Conservation (phyloP, 441 rosid genomes). For the Croton laevigatus region DNA sequence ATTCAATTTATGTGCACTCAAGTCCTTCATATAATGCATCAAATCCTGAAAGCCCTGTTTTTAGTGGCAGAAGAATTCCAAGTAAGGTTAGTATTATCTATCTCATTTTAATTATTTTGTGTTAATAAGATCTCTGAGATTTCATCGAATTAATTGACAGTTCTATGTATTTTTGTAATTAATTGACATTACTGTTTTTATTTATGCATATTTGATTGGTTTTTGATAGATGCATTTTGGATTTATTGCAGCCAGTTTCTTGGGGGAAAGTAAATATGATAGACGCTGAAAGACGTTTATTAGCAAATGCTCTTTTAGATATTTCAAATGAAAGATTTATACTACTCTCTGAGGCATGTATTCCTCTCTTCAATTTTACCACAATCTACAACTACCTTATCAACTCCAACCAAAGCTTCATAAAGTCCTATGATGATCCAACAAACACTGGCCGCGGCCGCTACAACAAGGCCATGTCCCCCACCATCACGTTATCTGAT, state of each 20-base stretch:
- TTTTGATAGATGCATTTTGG: neutral
- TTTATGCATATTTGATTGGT: too few relatives aligned
- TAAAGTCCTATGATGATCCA: constrained; percentile 38
- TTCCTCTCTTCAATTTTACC: constrained; percentile 42
- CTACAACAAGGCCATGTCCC: constrained; percentile 41
- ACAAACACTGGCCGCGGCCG: constrained; percentile 35
- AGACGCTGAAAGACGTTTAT: constrained; percentile 42
- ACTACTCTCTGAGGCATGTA: constrained; percentile 40
- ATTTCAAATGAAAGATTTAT: constrained; percentile 36
- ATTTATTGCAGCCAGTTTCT: constrained; percentile 29
- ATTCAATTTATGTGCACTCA: constrained; percentile 43
- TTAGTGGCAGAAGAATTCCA: constrained; percentile 33
- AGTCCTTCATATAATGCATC: constrained; percentile 15
- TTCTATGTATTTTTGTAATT: too few relatives aligned
- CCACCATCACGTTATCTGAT: constrained; percentile 28
- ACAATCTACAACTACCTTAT: constrained; percentile 34
- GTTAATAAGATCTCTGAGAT: too few relatives aligned
- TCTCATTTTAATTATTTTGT: too few relatives aligned
- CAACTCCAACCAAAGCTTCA: constrained; percentile 32
- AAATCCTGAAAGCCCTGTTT: constrained; percentile 29
- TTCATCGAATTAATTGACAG: too few relatives aligned
- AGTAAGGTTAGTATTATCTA: constrained; percentile 34
- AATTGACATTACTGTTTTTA: too few relatives aligned
- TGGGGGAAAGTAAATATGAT: constrained; percentile 43
- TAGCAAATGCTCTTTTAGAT: constrained; percentile 40